phyloP scores from a whole-genome alignment of 176 grass and related monocot genomes.

The Musa schizocarpa region DNA sequence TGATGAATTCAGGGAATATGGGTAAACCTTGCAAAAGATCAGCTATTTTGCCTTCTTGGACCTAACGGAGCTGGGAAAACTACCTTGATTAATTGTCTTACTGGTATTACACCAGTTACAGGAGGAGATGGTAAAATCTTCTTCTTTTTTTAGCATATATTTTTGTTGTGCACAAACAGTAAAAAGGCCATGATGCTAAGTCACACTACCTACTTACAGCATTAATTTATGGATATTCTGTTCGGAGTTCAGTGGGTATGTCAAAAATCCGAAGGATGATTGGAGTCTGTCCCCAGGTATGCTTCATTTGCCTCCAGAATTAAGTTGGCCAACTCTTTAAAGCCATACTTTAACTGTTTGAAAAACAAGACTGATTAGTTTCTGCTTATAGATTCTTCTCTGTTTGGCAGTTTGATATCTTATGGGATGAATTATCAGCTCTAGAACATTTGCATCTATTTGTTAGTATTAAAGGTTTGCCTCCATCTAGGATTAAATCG shows the following conservation, averaged over 20 bases:
- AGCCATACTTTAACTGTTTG: neutral
- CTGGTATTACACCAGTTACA: conserved; percentile 89
- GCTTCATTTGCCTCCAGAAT: conserved; percentile 6
- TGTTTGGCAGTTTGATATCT: conserved; percentile 74
- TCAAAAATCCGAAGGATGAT: conserved; percentile 89
- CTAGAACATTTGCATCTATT: conserved; percentile 80
- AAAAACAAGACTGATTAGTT: conserved; percentile 3
- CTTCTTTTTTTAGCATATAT: conserved; percentile 8
- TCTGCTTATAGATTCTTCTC: conserved; percentile 4
- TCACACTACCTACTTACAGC: conserved; percentile 32
- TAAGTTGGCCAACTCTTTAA: neutral
- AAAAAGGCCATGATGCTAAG: conserved; percentile 19
- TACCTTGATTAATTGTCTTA: conserved; percentile 84
- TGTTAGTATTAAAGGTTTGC: conserved; percentile 94
- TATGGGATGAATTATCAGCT: conserved; percentile 92
- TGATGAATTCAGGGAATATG: conserved; percentile 54
- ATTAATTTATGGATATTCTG: conserved; percentile 78
- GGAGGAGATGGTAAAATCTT: conserved; percentile 65
- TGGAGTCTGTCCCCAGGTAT: conserved; percentile 90
- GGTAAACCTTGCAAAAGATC: conserved; percentile 88
- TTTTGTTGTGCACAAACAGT: conserved; percentile 2
- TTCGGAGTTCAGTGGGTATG: conserved; percentile 69
- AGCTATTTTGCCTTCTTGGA: conserved; percentile 92
- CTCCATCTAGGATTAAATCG: conserved; percentile 51
- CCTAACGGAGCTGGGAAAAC: conserved; percentile 98